Conservation (phyloP, 257 asterid species). For the Paulownia fortunei region DNA sequence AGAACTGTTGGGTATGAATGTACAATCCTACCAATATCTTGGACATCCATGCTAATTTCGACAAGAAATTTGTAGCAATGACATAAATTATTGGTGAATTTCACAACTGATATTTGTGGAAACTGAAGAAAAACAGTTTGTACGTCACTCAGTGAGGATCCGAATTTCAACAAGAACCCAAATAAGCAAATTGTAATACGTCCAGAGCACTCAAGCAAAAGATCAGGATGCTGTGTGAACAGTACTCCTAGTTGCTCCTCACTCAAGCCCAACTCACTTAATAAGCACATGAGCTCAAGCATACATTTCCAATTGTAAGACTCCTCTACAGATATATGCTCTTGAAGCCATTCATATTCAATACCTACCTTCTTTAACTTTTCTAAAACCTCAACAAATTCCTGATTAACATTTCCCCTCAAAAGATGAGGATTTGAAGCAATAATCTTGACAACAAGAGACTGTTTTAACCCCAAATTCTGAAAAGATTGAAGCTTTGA, state of each 20-base stretch:
- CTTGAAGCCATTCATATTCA: slow-evolving; percentile 52
- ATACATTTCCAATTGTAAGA: slow-evolving; percentile 56
- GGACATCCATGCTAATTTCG: slow-evolving; percentile 54
- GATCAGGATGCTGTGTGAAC: slow-evolving; percentile 45
- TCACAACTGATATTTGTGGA: slow-evolving; percentile 47
- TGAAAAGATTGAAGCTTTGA: slow-evolving; percentile 55
- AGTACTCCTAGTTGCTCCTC: slow-evolving; percentile 46
- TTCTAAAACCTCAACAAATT: slow-evolving; percentile 47
- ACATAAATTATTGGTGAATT: slow-evolving; percentile 46
- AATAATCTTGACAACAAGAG: slow-evolving; percentile 56
- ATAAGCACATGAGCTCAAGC: slow-evolving; percentile 47
- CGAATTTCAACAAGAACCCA: slow-evolving; percentile 64
- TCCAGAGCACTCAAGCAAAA: slow-evolving; percentile 65
- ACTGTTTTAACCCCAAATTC: slow-evolving; percentile 54
- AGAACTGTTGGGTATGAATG: slow-evolving; percentile 47
- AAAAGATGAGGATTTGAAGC: slow-evolving; percentile 62
- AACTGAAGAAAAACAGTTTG: slow-evolving; percentile 45
- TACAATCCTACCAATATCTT: slow-evolving; percentile 51
- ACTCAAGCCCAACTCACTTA: slow-evolving; percentile 48
- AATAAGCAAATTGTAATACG: slow-evolving; percentile 42
- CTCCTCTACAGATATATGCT: slow-evolving; percentile 44
- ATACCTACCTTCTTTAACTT: slow-evolving; percentile 50
- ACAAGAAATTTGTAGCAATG: slow-evolving; percentile 58
- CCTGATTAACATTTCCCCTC: slow-evolving; percentile 37
- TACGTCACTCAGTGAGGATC: slow-evolving; percentile 43